Base-by-base conservation (phyloP, 805 yeast species). In the Kazachstania viticola region DNA sequence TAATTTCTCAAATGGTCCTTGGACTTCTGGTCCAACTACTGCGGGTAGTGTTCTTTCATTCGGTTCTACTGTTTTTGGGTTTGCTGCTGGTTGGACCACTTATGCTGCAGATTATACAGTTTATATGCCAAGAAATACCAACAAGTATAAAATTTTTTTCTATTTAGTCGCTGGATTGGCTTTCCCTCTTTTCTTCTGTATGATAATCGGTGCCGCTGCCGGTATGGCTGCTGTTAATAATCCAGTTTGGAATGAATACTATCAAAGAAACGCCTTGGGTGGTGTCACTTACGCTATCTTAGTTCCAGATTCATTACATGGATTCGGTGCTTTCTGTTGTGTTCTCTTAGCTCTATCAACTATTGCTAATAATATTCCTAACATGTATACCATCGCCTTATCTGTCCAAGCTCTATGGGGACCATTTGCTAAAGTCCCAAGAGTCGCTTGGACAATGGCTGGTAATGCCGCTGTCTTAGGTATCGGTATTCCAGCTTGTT, bases 71-170 rank as follows among this genome's bases (percentile, higher is more conserved):
- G 56, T 80, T 40, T 85, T 71, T 50, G 95, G 95, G 41, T 85
- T 78, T 50, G 93, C 94, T 28, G 74, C 94, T 36, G 95, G 95
- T 41, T 85, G 95, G 95, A 73, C 93, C 35, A 77, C 95, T n/a
- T 83, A 77, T 48, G 88, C 95, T 24, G 73, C 94, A 30, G 96
- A 85, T 61, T 87, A 85, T 62, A 82, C 94, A 30, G 84, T 78
- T 28, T 85, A 82, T 63, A 82, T 80, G 69, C 81, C 79, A 43
- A 63, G 69, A 46, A 67, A 69, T 51, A 73, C 78, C 42, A 69
- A 68, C 54, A 61, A 72, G 25, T 41, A 45, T 50, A 75, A 64
- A 49, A 65, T 82, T 34, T 83, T 83, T 63, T 54, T 69, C 33
- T 69, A 73, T 39, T 71, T 85, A 36, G 53, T 71, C 38, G 32